Base-by-base conservation (phyloP, 129 eudicot species). In the Centaurea solstitialis region DNA sequence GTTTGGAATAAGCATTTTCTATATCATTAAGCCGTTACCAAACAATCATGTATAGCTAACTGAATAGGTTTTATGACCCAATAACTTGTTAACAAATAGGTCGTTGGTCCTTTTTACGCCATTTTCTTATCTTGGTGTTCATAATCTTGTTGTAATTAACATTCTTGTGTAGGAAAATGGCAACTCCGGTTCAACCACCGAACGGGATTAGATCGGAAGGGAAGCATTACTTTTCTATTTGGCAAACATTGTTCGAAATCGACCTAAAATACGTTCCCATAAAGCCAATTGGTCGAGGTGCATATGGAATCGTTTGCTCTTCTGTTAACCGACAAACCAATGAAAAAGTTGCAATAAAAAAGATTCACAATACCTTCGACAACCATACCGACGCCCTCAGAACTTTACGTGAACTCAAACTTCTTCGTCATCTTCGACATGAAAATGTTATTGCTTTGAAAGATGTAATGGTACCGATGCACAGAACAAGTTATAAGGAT, bases 141-240 rank as follows among this genome's bases (percentile, higher is more conserved):
- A 57, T 57, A 50, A 50, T 50, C 62, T 47, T 13, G 6, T 6
- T 17, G 62, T 50, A 50, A 50, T 15, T 50, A 50, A 47, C 59
- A 35, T 28, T 79, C 2, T 57, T 24, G 3, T 82, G 76, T 73
- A 81, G 84, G 75, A 39, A 79, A 76, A 89, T 91, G 93, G 97
- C 91, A 70, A 89, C 91, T 68, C 93, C 84, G 4, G 91, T 91
- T 67, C 93, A 91, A 73, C 93, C 93, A 76, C 97, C 97, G 0
- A 82, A 78, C 13, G 93, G 97, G 65, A 71, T 87, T 22, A 75
- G 78, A 69, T 43, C 78, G 22, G 85, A 39, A 81, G 97, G 93
- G 68, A 91, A 89, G 81, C 96, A 91, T 87, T 87, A 91, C 86
- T 91, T 59, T 80, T 86, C 93, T 5, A 87, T 91, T 84, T 91